Evolutionary conservation across 495 filamentous ascomycete genomes (phyloP).

Genomic region (Hypoxylon crocopeplum): DNA sequence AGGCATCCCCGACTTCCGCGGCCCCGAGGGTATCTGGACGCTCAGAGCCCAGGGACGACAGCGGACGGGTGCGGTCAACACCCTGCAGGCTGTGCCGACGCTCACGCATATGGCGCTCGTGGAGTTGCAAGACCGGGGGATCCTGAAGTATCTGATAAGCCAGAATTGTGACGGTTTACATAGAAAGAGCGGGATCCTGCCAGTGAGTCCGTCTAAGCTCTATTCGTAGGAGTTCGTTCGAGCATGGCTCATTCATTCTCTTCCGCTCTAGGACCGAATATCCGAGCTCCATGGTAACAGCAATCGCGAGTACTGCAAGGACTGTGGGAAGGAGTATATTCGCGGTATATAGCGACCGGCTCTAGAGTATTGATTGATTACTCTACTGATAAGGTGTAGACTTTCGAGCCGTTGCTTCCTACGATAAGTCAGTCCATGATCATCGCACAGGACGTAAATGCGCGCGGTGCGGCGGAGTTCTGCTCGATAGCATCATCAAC

Average conservation of each 20-base stretch:
- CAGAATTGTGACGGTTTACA: constrained; percentile 58
- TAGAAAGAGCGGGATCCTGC: constrained; percentile 51
- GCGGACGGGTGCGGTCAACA: constrained; percentile 37
- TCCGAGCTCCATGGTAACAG: constrained; percentile 56
- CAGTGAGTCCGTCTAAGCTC: constrained; percentile 32
- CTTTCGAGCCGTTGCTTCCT: constrained; percentile 52
- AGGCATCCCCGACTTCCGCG: constrained; percentile 57
- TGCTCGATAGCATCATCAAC: constrained; percentile 55
- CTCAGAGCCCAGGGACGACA: constrained; percentile 48
- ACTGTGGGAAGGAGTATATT: constrained; percentile 54
- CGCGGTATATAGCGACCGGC: constrained; percentile 39
- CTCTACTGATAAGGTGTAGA: constrained; percentile 32
- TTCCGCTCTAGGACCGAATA: constrained; percentile 38
- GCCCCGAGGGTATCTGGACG: constrained; percentile 54
- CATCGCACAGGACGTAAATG: constrained; percentile 56
- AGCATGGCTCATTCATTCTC: constrained; percentile 3
- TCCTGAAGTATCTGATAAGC: constrained; percentile 53
- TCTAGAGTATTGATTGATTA: too few relatives aligned
- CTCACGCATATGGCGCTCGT: constrained; percentile 57
- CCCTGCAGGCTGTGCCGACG: constrained; percentile 53
- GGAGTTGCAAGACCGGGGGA: constrained; percentile 48
- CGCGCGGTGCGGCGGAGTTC: constrained; percentile 39
- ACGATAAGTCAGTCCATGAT: constrained; percentile 50
- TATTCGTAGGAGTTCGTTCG: not conserved
- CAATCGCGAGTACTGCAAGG: constrained; percentile 54